Base-by-base conservation (phyloP, 306 rosid species). In the Dryas octopetala region DNA sequence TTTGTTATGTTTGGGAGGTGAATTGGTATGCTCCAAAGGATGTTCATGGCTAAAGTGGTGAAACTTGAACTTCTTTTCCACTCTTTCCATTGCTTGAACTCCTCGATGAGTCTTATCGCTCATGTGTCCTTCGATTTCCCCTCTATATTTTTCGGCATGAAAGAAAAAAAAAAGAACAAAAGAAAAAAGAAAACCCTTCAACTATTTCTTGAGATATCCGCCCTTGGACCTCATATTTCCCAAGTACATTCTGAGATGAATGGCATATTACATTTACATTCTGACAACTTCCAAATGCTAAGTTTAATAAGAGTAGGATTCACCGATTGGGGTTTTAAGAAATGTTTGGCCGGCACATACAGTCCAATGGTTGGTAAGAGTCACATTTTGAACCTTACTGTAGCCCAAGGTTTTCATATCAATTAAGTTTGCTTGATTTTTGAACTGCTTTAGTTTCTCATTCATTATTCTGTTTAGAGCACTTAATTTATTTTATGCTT, bases 21-120 rank as follows among this genome's bases (percentile, higher is more conserved):
- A 58, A 23, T 51, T 79, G 51, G 79, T 82, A 19, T 52, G 58
- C 76, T 79, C 79, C 62, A 87, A 32, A 40, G 86, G 79, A 77
- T 87, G 92, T 69, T 86, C 88, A 64, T 90, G 96, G 81, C 89
- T 85, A 55, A 90, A 87, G 81, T 90, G 96, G 65, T 72, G 55
- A 73, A 82, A 70, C 41, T n/a, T 71, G 62, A 74, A 80, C 67
- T 78, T 64, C 63, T 45, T 76, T 15, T 76, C 57, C 11, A 49
- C 6, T 70, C 73, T 76, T 72, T 15, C 84, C 86, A 85, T 80
- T 54, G 68, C 26, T 60, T n/a, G 48, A 54, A 64, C 38, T 32
- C 38, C 38, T 32, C 38, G 38, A 32, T 32, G 38, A 32, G 38
- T 32, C 38, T 32, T 2, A 32, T 32, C 38, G 38, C 38, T 32